Conservation (phyloP, 495 filamentous ascomycete species). For the Clohesyomyces aquaticus region DNA sequence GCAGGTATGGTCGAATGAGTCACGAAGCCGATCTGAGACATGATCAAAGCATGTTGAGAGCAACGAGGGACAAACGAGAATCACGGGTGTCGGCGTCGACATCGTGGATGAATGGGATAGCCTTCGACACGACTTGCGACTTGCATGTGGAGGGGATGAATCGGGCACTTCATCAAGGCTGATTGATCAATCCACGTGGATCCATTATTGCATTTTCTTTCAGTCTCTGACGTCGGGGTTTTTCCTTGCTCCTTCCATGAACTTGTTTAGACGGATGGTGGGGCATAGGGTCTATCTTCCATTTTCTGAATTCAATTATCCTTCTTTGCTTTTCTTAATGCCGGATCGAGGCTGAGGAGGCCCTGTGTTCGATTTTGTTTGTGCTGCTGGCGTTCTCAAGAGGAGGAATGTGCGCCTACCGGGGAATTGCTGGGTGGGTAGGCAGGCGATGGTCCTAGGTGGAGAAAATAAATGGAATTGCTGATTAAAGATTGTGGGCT, state of each 20-base stretch:
- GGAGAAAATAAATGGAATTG: too few species aligned
- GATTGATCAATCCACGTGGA: not conserved
- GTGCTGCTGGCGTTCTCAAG: too few species aligned
- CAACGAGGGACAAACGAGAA: not conserved
- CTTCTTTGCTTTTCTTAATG: not conserved
- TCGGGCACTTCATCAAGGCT: not conserved
- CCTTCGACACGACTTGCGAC: not conserved
- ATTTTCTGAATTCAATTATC: not conserved
- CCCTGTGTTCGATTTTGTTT: too few species aligned
- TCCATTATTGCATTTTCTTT: not conserved
- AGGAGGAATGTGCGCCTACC: too few species aligned
- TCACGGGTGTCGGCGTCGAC: not conserved
- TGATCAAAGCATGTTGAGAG: not conserved
- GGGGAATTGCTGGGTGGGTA: too few species aligned
- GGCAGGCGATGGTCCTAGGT: too few species aligned
- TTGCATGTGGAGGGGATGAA: not conserved
- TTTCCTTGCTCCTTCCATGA: not conserved
- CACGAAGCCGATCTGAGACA: not conserved
- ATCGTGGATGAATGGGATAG: not conserved
- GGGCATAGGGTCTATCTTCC: not conserved
- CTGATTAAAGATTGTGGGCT: too few species aligned
- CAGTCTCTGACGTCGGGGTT: not conserved
- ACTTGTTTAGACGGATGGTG: not conserved
- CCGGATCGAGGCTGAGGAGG: too few species aligned
- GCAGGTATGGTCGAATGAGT: constrained; percentile 6